phyloP scores from a whole-genome alignment of 257 asterid species.

The Salvia rosmarinus region DNA sequence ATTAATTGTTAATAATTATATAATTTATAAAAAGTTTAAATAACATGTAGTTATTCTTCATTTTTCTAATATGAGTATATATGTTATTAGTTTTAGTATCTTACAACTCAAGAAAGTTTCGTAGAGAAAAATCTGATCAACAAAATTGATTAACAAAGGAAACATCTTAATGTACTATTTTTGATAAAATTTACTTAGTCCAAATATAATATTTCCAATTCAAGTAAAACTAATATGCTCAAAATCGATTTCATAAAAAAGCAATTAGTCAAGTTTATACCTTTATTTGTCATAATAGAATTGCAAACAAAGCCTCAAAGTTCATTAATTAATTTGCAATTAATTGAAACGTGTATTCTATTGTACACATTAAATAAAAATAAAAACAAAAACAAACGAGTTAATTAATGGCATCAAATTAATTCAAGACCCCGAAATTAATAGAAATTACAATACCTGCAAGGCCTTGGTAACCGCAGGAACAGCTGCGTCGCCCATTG shows the following conservation, averaged over 20 bases:
- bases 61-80: no score
- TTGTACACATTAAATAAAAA: not conserved
- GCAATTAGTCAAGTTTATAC: not conserved
- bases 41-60: no score
- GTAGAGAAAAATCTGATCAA: no score
- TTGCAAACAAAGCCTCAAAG: not conserved
- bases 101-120: no score
- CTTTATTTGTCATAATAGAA: not conserved
- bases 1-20: no score
- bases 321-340: not conserved
- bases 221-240: not conserved
- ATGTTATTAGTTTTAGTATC: no score
- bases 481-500: constrained; percentile 66
- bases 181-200: no score
- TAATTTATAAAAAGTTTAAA: no score
- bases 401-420: not conserved
- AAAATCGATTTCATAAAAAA: not conserved
- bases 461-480: constrained; percentile 69
- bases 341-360: not conserved
- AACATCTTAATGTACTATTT: no score
- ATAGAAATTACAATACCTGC: constrained; percentile 49
- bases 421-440: no score
- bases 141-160: no score
- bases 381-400: not conserved
- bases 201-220: not conserved